Base-by-base conservation (phyloP, 345 rosid genomes). In the Tarenaya hassleriana region DNA sequence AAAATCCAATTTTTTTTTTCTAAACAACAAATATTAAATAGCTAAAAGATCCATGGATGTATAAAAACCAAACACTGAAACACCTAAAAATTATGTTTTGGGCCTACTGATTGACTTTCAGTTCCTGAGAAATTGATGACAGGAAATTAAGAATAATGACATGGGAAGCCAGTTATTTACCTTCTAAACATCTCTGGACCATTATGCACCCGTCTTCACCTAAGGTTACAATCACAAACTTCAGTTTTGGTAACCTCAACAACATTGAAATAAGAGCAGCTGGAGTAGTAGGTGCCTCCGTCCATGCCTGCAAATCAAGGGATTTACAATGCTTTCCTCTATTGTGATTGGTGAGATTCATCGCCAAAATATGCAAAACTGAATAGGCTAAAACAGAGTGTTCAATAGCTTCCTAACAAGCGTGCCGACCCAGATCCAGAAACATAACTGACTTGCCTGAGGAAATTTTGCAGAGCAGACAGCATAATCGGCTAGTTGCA, bases 131-230 rank as follows among this genome's bases (percentile, higher is more conserved):
- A n/a, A 24, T 24, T 24, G 29, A 24, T 24, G 29, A 24, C 29
- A 24, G 5, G 29, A 24, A 24, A 24, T 5, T n/a, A n/a, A 24
- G 5, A 5, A 24, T 5, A 24, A 2, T 24, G 29, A 2, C 29
- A 24, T 24, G 29, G 29, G 5, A 24, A 24, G 5, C 29, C 10
- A 0, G 17, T 14, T 31, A 69, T 74, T 49, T 55, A 90, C 97
- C 91, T 45, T 67, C 17, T 57, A 70, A 55, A 47, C 56, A 69
- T 78, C 97, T 75, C 69, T 86, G 74, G 32, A 90, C 64, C 97
- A 86, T 86, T 74, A 90, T 58, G 67, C 94, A 84, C 63, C 97
- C 97, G 34, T 77, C 77, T 62, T 73, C 94, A 48, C 97, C 96
- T 71, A 84, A 73, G 52, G 97, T 90, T 54, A 80, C 84, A 48